phyloP scores from a whole-genome alignment of 345 rosid species.

The Raphanus raphanistrum region DNA sequence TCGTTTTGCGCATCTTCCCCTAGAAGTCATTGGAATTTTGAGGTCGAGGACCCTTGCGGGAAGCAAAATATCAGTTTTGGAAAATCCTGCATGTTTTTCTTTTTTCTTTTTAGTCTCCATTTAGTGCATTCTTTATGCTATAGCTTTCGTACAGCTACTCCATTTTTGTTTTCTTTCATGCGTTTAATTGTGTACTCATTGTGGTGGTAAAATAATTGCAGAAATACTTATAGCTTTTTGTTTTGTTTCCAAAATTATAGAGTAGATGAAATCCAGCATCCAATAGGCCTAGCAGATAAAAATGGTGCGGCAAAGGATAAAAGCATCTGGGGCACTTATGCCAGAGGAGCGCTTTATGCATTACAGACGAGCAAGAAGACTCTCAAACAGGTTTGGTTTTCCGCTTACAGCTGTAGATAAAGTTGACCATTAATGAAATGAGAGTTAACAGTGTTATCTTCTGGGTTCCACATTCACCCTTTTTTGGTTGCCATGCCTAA shows the following conservation, averaged over 20 bases:
- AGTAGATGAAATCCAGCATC: conserved; percentile 64
- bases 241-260: conserved; percentile 39
- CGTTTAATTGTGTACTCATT: not conserved
- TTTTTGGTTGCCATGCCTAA: conserved; percentile 13
- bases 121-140: conserved; percentile 4
- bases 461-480: conserved; percentile 16
- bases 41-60: conserved; percentile 6
- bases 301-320: conserved; percentile 44
- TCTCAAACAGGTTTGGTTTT: conserved; percentile 54
- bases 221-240: conserved; percentile 18
- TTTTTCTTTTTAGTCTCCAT: not conserved
- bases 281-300: conserved; percentile 40
- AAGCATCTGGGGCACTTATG: conserved; percentile 79
- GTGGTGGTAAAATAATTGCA: conserved; percentile 6
- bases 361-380: conserved; percentile 59
- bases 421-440: conserved; percentile 13
- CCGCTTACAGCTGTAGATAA: conserved; percentile 8
- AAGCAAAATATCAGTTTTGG: conserved; percentile 20
- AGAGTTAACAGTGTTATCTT: conserved; percentile 5
- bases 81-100: conserved; percentile 8
- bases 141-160: not conserved
- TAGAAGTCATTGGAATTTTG: not conserved
- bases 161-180: not conserved
- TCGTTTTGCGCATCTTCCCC: not conserved
- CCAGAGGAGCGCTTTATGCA: conserved; percentile 85